Evolutionary conservation across 768 basidiomycete species (phyloP).

Genomic region (Serendipita sp.): DNA sequence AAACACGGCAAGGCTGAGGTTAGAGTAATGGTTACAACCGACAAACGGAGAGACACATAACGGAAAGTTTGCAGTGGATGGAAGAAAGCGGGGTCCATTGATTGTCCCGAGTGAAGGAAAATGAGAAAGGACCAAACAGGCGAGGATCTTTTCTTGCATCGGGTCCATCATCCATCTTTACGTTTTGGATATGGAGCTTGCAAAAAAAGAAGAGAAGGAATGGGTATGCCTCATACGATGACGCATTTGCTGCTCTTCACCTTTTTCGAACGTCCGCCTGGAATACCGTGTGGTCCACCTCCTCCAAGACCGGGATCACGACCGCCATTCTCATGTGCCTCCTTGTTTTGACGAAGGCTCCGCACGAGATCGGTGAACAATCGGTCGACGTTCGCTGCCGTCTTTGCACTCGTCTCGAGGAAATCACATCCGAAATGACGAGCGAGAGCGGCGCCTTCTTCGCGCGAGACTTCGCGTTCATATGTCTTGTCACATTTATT

Average conservation of each 20-base stretch:
- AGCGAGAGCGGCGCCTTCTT: conserved; percentile 74
- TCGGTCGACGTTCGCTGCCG: conserved; percentile 76
- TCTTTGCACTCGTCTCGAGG: conserved; percentile 94
- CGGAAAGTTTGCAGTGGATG: not conserved
- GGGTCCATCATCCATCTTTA: not conserved
- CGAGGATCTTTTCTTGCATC: not conserved
- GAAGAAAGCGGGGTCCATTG: not conserved
- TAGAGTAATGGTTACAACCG: too few species aligned
- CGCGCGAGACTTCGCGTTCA: conserved; percentile 78
- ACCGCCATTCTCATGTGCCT: not conserved
- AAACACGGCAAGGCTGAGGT: too few species aligned
- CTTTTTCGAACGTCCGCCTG: conserved; percentile 28
- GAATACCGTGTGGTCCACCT: conserved; percentile 21
- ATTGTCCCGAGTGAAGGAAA: not conserved
- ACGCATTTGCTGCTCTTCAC: conserved; percentile 45
- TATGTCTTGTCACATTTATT: conserved; percentile 92
- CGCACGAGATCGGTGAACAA: conserved; percentile 82
- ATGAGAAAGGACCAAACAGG: not conserved
- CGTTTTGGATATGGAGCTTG: too few species aligned
- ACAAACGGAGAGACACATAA: too few species aligned
- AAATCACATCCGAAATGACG: conserved; percentile 79
- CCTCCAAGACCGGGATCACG: conserved; percentile 17
- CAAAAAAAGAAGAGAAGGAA: not conserved
- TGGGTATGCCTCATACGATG: conserved; percentile 47
- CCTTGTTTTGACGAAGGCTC: conserved; percentile 33